Evolutionary conservation across 192 early-diverging fungal species (phyloP).

Genomic region (Podila epicladia): DNA sequence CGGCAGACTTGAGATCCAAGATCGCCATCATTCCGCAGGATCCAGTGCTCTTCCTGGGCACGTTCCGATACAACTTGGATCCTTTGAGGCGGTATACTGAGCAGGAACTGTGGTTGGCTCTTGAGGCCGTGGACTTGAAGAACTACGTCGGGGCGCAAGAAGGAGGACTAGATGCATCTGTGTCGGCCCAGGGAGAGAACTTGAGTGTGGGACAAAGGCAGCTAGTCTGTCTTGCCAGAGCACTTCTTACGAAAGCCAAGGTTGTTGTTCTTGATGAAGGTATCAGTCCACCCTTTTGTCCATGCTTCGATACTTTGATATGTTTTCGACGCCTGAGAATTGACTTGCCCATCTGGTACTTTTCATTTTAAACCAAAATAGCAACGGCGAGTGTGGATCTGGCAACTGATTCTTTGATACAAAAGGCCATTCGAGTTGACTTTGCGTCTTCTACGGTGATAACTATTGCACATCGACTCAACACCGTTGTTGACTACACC

Average conservation of each 20-base stretch:
- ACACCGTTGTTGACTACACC: constrained; percentile 71
- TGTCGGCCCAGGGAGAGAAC: constrained; percentile 72
- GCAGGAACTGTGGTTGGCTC: constrained; percentile 70
- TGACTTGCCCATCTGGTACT: not conserved
- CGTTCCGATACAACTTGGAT: constrained; percentile 64
- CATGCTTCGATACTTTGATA: not conserved
- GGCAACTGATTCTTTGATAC: constrained; percentile 74
- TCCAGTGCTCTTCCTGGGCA: constrained; percentile 56
- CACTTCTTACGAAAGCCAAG: constrained; percentile 71
- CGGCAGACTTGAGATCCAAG: constrained; percentile 75
- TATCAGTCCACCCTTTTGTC: not conserved
- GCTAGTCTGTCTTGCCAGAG: constrained; percentile 67
- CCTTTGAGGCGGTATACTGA: constrained; percentile 57
- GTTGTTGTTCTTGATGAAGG: constrained; percentile 89
- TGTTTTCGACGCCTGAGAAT: not conserved
- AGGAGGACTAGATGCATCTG: constrained; percentile 61
- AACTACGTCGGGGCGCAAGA: constrained; percentile 51
- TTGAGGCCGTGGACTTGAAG: constrained; percentile 60
- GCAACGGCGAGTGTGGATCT: constrained; percentile 71
- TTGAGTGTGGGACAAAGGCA: constrained; percentile 86
- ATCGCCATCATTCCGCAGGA: constrained; percentile 91
- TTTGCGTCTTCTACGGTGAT: constrained; percentile 70
- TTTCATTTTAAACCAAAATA: constrained; percentile 2
- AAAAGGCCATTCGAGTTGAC: constrained; percentile 66
- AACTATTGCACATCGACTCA: constrained; percentile 82